Evolutionary conservation across 805 yeast species (phyloP).

Genomic region (Candida railenensis): DNA sequence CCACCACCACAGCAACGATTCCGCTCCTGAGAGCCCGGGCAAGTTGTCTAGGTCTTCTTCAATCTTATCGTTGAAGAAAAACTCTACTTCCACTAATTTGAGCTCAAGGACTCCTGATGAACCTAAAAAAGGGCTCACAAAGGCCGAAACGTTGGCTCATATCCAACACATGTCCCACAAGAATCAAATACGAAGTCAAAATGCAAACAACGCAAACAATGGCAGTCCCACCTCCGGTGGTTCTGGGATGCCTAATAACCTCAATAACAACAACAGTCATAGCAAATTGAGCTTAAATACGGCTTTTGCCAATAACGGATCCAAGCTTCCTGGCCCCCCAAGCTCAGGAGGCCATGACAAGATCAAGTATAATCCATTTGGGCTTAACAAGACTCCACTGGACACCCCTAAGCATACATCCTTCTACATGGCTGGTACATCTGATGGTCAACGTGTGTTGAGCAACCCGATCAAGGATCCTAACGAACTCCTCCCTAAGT

Average conservation of each 20-base stretch:
- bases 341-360: constrained; percentile 30
- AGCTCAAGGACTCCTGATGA: constrained; percentile 5
- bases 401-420: constrained; percentile 27
- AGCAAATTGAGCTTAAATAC: not conserved
- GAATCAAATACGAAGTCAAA: constrained; percentile 19
- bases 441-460: constrained; percentile 44
- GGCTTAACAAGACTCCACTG: constrained; percentile 38
- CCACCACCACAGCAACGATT: constrained; percentile 14
- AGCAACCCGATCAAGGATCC: constrained; percentile 67
- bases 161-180: constrained; percentile 30
- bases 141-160: constrained; percentile 39
- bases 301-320: not conserved
- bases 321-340: constrained; percentile 11
- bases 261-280: not conserved
- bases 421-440: constrained; percentile 30
- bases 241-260: constrained; percentile 4
- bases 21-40: constrained; percentile 3
- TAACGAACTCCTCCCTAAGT: constrained; percentile 58
- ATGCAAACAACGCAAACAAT: constrained; percentile 4
- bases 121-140: constrained; percentile 16
- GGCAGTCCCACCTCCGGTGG: constrained; percentile 1
- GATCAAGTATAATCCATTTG: constrained; percentile 67
- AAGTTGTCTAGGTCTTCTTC: constrained; percentile 17
- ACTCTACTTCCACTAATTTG: constrained; percentile 10
- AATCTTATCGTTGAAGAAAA: constrained; percentile 17